Evolutionary conservation across 139 green algal genomes (phyloP).

Genomic region (Chlamydomonas asymmetrica): DNA sequence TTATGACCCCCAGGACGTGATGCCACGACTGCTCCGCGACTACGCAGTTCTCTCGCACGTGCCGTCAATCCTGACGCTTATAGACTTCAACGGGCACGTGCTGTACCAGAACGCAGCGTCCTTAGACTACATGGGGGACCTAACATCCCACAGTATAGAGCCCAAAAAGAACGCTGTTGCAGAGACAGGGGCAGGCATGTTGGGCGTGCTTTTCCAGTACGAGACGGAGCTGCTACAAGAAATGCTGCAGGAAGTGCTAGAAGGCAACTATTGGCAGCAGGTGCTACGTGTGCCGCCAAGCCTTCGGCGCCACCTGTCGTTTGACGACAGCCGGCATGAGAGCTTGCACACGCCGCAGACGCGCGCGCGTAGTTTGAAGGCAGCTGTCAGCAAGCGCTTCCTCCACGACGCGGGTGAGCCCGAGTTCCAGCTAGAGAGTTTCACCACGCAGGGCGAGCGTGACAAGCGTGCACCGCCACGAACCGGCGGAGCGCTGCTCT

Average conservation of each 20-base stretch:
- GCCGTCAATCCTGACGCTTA: conserved; percentile 53
- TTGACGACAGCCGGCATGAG: conserved; percentile 18
- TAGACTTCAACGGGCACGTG: conserved; percentile 50
- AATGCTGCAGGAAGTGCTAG: conserved; percentile 49
- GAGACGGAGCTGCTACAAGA: conserved; percentile 31
- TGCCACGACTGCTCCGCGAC: conserved; percentile 48
- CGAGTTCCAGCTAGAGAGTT: conserved; percentile 34
- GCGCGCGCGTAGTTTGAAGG: conserved; percentile 11
- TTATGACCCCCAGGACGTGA: conserved; percentile 46
- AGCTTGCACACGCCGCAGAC: no score
- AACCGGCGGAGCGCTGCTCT: no score
- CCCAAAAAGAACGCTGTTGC: no score
- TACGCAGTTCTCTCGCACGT: conserved; percentile 52
- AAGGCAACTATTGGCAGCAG: conserved; percentile 45
- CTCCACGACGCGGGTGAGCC: conserved; percentile 28
- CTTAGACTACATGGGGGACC: conserved; percentile 51
- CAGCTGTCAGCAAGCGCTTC: conserved; percentile 26
- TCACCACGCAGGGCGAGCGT: conserved; percentile 28
- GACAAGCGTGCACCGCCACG: conserved; percentile 13
- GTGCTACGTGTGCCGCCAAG: conserved; percentile 41
- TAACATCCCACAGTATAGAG: conserved; percentile 46
- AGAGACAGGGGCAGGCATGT: conserved; percentile 25
- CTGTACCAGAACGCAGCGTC: conserved; percentile 53
- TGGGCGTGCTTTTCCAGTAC: conserved; percentile 31
- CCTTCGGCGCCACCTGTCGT: conserved; percentile 33